Evolutionary conservation across 805 yeast species (phyloP), one percentile per base, ranked within the genome.

Genomic region (Lachancea nothofagi): DNA sequence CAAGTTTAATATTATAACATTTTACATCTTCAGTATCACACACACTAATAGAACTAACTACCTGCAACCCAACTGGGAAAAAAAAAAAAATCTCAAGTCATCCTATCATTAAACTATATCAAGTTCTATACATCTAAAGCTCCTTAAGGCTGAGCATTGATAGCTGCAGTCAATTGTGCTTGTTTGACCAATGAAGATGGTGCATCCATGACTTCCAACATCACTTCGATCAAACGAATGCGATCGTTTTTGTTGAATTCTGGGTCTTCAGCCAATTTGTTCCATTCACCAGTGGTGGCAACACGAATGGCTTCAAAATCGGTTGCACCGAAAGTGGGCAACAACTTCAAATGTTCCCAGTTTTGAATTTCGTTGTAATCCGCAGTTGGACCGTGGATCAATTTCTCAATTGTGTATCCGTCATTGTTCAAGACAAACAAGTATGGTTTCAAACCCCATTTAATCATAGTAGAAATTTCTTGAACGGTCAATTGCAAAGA

Each of bases 391-490:
- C 86, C 86, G 65, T 80, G 86, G 49, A 80, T 78, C 66, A 80
- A 71, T 66, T 78, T 76, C 65, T 80, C 86, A 57, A 80, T 80
- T 52, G 87, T 80, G 70, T 80, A 80, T 61, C 87, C 87, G 48
- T 72, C 75, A 65, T 80, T 80, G 69, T 80, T 80, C 58, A 80
- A 69, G 24, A 80, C 76, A 57, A 80, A 80, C 55, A 80, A 62
- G 66, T 80, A 80, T 54, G 85, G 85, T 47, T 71, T 77, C 54
- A 77, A 68, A 45, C 72, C 71, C 80, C 81, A 75, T 63, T 79
- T 74, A 56, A 77, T 69, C 73, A 78, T 72, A 48, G 83, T 79
- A 40, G 83, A 76, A 56, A 80, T 77, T 59, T 81, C 83, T 67
- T 79, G 85, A 25, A 78, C 83, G 10, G 87, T 79, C 63, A 80